phyloP scores from a whole-genome alignment of 2,329 filamentous ascomycete species.

The Dactylellina drechsleri region DNA sequence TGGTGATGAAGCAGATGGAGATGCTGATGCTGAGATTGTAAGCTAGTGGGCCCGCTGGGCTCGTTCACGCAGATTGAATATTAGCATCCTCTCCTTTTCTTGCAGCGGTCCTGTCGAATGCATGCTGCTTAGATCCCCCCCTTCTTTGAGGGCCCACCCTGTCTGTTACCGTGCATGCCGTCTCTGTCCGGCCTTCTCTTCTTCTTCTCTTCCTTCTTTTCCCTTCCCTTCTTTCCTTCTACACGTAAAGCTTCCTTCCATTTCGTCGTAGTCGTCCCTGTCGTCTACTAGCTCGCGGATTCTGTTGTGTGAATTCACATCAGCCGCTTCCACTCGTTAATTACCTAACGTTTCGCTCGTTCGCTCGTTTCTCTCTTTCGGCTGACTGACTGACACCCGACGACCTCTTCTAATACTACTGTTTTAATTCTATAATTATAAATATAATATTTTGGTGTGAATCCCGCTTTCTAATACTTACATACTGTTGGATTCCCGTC shows the following conservation, averaged over 20 bases:
- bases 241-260: background rate
- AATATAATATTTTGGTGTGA: background rate
- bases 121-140: too few relatives aligned
- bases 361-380: background rate
- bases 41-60: too few relatives aligned
- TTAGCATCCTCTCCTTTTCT: too few relatives aligned
- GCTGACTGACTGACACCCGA: too few relatives aligned
- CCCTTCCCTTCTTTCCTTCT: conserved; percentile 1
- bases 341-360: conserved; percentile 15
- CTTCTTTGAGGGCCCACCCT: too few relatives aligned
- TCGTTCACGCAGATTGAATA: too few relatives aligned
- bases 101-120: too few relatives aligned
- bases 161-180: background rate
- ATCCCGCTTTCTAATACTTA: background rate
- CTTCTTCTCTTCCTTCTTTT: conserved; percentile 4
- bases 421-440: background rate
- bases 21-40: too few relatives aligned
- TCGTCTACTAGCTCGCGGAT: conserved; percentile 27
- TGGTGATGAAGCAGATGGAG: too few relatives aligned
- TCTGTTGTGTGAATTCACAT: conserved; percentile 30
- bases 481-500: background rate
- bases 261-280: background rate
- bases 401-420: too few relatives aligned
- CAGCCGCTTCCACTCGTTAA: conserved; percentile 52
- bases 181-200: background rate